Conservation (phyloP, 176 grass and related monocot species). For the Elymus sibiricus region DNA sequence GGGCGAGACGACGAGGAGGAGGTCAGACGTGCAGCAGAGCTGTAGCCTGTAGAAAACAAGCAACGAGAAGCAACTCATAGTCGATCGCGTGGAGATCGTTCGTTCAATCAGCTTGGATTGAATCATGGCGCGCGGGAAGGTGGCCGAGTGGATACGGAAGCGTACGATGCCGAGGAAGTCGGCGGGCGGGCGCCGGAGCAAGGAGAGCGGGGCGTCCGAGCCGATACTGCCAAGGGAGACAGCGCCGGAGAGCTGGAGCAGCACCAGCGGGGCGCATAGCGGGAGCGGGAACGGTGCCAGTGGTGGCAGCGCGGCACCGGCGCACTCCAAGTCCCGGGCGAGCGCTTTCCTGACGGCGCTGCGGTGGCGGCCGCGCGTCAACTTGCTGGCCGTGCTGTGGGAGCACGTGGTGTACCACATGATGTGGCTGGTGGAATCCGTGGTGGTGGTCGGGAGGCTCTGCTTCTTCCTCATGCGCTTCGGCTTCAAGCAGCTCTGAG, state of each 20-base stretch:
- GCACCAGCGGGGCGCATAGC: background rate
- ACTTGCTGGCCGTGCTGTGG: slow-evolving; percentile 29
- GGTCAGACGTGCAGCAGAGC: background rate
- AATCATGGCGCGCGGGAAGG: slow-evolving; percentile 22
- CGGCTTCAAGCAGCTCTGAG: slow-evolving; percentile 41
- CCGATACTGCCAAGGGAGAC: background rate
- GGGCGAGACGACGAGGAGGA: background rate
- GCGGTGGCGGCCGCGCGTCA: slow-evolving; percentile 13
- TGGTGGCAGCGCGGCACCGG: background rate
- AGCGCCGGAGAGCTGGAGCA: background rate
- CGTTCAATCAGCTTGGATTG: background rate
- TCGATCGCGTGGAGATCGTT: no score
- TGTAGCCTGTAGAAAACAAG: background rate
- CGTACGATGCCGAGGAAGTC: slow-evolving; percentile 23
- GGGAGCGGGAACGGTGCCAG: background rate
- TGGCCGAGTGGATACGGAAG: slow-evolving; percentile 35
- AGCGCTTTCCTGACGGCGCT: background rate
- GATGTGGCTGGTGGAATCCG: slow-evolving; percentile 59
- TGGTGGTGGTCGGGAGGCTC: slow-evolving; percentile 48
- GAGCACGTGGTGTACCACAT: slow-evolving; percentile 41
- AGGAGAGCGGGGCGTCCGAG: background rate
- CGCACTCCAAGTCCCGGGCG: background rate
- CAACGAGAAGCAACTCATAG: background rate
- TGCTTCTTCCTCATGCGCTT: slow-evolving; percentile 61
- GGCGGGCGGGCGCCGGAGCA: background rate